phyloP scores from a whole-genome alignment of 768 basidiomycete genomes.

The Lanmaoa pseudosensibilis region DNA sequence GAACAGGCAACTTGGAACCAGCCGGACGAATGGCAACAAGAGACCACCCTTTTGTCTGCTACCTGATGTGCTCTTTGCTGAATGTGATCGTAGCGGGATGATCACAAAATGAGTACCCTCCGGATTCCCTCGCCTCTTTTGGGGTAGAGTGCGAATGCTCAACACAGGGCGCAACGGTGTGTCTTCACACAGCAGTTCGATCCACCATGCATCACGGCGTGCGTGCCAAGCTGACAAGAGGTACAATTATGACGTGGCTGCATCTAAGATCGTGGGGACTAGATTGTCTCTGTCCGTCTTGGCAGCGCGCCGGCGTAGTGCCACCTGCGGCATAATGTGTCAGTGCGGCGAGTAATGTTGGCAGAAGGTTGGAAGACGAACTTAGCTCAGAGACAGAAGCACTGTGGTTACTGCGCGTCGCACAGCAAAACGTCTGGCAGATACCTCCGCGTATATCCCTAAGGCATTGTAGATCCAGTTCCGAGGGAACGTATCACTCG shows the following conservation, averaged over 20 bases:
- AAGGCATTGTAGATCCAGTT: background rate
- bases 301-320: background rate
- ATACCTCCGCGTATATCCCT: background rate
- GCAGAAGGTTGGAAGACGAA: background rate
- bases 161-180: background rate
- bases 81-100: background rate
- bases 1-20: constrained; percentile 11
- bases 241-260: background rate
- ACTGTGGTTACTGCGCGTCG: background rate
- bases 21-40: background rate
- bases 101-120: background rate
- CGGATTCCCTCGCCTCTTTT: background rate
- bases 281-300: background rate
- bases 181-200: background rate
- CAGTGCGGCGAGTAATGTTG: background rate
- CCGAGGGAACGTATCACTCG: background rate
- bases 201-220: background rate
- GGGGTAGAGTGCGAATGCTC: background rate
- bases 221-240: background rate
- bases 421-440: background rate
- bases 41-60: background rate
- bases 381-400: background rate
- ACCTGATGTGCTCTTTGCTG: background rate
- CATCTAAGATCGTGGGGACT: constrained; percentile 4
- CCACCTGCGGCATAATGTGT: background rate